Percentiles rank a stretch among this genome's conserved stretches.
Conservation (phyloP, 352 stramenopile species). For the Globisporangium iwayamae region DNA sequence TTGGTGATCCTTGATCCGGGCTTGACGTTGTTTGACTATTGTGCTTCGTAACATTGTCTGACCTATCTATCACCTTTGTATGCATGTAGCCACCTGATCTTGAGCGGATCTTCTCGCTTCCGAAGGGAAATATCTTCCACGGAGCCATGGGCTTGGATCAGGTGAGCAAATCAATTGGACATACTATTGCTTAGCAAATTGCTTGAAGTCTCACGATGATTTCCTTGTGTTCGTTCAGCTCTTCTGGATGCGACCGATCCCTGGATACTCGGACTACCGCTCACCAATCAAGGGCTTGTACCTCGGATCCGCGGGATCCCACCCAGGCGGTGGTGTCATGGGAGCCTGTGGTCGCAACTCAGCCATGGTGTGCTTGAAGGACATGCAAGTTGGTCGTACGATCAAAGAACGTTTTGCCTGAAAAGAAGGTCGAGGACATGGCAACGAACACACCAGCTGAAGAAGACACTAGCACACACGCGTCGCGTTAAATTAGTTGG, state of each 20-base stretch:
- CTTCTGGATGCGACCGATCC: conserved; percentile 84
- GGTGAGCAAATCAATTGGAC: conserved; percentile 17
- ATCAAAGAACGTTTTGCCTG: conserved; percentile 8
- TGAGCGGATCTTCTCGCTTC: conserved; percentile 85
- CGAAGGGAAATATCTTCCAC: conserved; percentile 89
- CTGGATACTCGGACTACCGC: conserved; percentile 81
- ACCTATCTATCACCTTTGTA: background rate
- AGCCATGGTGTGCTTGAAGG: conserved; percentile 65
- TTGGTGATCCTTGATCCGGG: conserved; percentile 13
- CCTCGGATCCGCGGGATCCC: conserved; percentile 79
- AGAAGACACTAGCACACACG: background rate
- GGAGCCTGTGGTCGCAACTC: conserved; percentile 85
- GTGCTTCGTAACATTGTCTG: background rate
- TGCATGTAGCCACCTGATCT: conserved; percentile 79
- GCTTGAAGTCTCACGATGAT: background rate
- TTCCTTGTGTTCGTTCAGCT: conserved; percentile 32
- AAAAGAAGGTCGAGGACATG: background rate
- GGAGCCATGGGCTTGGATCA: conserved; percentile 89
- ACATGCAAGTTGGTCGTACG: conserved; percentile 31
- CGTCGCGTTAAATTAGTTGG: conserved; percentile 16
- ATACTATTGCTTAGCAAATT: no score
- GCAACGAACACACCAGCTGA: background rate
- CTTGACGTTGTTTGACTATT: background rate
- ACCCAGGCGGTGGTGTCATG: conserved; percentile 91
- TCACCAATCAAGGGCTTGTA: conserved; percentile 81